Percentiles rank a stretch among this genome's conserved stretches.
phyloP scores from a whole-genome alignment of 345 rosid genomes.

The Salix purpurea region DNA sequence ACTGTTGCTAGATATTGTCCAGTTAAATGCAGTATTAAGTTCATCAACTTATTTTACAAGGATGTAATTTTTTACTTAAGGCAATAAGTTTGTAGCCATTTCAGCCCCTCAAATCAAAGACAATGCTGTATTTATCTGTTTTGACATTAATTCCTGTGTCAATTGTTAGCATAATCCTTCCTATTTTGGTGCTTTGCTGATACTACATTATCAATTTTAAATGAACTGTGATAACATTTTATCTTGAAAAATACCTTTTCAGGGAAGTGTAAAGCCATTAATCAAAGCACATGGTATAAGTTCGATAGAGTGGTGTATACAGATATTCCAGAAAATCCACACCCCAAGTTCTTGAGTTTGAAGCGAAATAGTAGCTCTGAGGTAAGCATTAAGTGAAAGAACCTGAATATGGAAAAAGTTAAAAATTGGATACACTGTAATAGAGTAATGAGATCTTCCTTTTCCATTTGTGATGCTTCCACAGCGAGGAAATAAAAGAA shows the following conservation, averaged over 20 bases:
- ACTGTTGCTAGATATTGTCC: neutral
- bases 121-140: neutral
- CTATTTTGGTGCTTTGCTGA: neutral
- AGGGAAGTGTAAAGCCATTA: constrained; percentile 40
- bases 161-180: neutral
- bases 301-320: neutral
- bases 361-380: constrained; percentile 21
- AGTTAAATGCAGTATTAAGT: neutral
- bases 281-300: constrained; percentile 24
- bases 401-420: constrained; percentile 11
- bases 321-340: constrained; percentile 19
- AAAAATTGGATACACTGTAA: neutral
- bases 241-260: neutral
- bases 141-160: neutral
- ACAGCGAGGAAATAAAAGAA: neutral
- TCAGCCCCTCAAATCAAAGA: neutral
- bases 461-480: neutral
- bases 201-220: neutral
- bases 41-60: neutral
- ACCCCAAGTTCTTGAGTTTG: constrained; percentile 18
- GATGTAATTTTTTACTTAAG: neutral
- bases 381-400: constrained; percentile 33
- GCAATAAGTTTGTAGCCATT: neutral
- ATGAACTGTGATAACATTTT: constrained; percentile 1
- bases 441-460: neutral